A percentile compares a stretch with the other conserved stretches of the same genome.
Evolutionary conservation across 768 basidiomycete species (phyloP).

Genomic region (Boletus vermiculosoides): DNA sequence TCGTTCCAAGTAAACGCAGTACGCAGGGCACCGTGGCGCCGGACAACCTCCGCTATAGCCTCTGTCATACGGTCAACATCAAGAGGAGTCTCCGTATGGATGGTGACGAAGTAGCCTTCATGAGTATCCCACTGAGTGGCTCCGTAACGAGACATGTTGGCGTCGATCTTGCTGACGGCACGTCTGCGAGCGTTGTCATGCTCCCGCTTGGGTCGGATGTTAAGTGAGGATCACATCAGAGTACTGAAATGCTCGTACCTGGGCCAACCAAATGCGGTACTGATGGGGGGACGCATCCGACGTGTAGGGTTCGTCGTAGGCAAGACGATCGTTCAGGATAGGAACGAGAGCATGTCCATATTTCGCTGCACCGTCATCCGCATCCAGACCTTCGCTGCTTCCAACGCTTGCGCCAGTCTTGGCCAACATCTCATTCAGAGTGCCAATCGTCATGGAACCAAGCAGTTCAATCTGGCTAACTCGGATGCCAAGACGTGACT

Average conservation of each 20-base stretch:
- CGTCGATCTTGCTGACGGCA: slow-evolving; percentile 27
- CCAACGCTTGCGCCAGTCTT: slow-evolving; percentile 16
- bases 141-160: slow-evolving; percentile 33
- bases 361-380: slow-evolving; percentile 27
- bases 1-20: slow-evolving; percentile 33
- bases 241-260: slow-evolving; percentile 16
- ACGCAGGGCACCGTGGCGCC: slow-evolving; percentile 31
- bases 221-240: background rate
- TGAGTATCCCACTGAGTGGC: slow-evolving; percentile 35
- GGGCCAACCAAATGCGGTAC: slow-evolving; percentile 34
- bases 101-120: slow-evolving; percentile 24
- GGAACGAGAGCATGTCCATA: slow-evolving; percentile 31
- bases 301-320: slow-evolving; percentile 33
- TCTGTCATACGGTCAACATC: slow-evolving; percentile 29
- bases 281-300: slow-evolving; percentile 28
- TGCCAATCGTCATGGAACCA: slow-evolving; percentile 24
- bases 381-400: background rate
- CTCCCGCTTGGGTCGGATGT: slow-evolving; percentile 18
- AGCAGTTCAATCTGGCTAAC: slow-evolving; percentile 26
- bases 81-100: slow-evolving; percentile 24
- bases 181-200: slow-evolving; percentile 31
- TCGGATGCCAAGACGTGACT: slow-evolving; percentile 27
- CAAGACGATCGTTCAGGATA: slow-evolving; percentile 31
- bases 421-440: slow-evolving; percentile 26
- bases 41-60: slow-evolving; percentile 28